Evolutionary conservation across 2,329 filamentous ascomycete genomes (phyloP), one percentile per base, ranked within the genome.

Genomic region (Penicillium sp.): DNA sequence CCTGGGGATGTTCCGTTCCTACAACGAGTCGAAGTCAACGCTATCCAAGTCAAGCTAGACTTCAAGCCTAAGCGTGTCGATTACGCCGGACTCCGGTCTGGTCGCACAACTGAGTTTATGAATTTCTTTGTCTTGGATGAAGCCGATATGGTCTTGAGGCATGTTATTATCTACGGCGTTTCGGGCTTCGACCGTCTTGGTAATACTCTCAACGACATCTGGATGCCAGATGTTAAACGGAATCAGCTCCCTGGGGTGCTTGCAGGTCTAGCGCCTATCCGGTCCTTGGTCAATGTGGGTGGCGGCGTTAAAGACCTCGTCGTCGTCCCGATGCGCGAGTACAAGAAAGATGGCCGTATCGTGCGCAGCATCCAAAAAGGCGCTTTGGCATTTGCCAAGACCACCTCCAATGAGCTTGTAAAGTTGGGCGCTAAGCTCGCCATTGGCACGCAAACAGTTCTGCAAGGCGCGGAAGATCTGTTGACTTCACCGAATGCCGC

Each of bases 31-130:
- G 92, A 96, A 65, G 75, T 98, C 31, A 84, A 86, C 48, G 79
- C 85, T 3, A 77, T 98, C 15, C 81, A 81, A 2, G 75, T 98
- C 39, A 88, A 84, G 56, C 78, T 93, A 3, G 92, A 98, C 64
- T 98, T 98, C 68, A 98, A 98, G 62, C 92, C 92, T 6, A 96
- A 98, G 65, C 80, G 87, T n/a, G 86, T 98, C 12, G 90, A 98
- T 62, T 98, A 98, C 53, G 85, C 82, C 0, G 89, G 89, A 3
- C 75, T 98, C 3, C 81, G 89, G 16, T 95, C 92, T 1, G 92
- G 92, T 1, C 87, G 86, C 50, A 96, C 92, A 0, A 94, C 87
- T 0, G 92, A 98, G 61, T 94, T 98, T 56, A 96, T 96, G 89
- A 98, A 98, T 62, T 95, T 98, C 60, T 76, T 98, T 48, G 85